Percentiles rank a stretch among this genome's conserved stretches.
These are phyloP conservation scores for Ceratorhiza oryzae-sativae DNA, from an alignment of 1,284 basidiomycete species.

Conservation along the genomic window DNA sequence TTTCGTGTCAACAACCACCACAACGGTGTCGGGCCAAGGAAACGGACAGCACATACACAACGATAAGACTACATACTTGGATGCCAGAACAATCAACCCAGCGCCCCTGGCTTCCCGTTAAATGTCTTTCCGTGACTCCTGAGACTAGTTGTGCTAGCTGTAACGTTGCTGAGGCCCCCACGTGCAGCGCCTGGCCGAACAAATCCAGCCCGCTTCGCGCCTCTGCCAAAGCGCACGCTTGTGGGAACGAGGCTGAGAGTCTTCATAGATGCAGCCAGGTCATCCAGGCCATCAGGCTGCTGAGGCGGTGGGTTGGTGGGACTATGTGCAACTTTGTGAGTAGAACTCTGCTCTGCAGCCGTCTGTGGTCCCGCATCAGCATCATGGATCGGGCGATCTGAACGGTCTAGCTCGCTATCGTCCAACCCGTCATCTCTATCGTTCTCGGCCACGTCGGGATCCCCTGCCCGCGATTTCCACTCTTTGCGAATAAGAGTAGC, in stretches of 20 bases:
- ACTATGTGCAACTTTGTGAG: slow-evolving; percentile 30
- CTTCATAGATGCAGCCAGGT: slow-evolving; percentile 59
- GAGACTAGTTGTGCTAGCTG: background rate
- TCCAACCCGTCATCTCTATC: slow-evolving; percentile 49
- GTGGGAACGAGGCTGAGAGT: slow-evolving; percentile 73
- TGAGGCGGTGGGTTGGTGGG: slow-evolving; percentile 30
- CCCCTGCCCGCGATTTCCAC: slow-evolving; percentile 59
- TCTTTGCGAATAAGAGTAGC: slow-evolving; percentile 73
- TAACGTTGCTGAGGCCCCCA: slow-evolving; percentile 31
- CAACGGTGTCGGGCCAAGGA: background rate
- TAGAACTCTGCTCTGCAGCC: slow-evolving; percentile 25
- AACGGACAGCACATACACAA: background rate
- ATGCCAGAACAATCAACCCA: background rate
- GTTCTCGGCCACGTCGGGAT: slow-evolving; percentile 45
- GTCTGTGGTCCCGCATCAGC: slow-evolving; percentile 28
- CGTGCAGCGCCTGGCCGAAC: slow-evolving; percentile 28
- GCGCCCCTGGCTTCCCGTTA: background rate
- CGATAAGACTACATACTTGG: slow-evolving; percentile 24
- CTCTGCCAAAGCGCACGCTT: slow-evolving; percentile 73
- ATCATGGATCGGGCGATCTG: slow-evolving; percentile 41
- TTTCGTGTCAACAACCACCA: slow-evolving; percentile 6
- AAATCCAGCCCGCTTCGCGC: slow-evolving; percentile 52
- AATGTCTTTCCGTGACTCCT: slow-evolving; percentile 1
- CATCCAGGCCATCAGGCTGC: slow-evolving; percentile 53
- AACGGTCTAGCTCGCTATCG: slow-evolving; percentile 48